Evolutionary conservation across 2,329 filamentous ascomycete genomes (phyloP).

Genomic region (Colletotrichum sansevieriae): DNA sequence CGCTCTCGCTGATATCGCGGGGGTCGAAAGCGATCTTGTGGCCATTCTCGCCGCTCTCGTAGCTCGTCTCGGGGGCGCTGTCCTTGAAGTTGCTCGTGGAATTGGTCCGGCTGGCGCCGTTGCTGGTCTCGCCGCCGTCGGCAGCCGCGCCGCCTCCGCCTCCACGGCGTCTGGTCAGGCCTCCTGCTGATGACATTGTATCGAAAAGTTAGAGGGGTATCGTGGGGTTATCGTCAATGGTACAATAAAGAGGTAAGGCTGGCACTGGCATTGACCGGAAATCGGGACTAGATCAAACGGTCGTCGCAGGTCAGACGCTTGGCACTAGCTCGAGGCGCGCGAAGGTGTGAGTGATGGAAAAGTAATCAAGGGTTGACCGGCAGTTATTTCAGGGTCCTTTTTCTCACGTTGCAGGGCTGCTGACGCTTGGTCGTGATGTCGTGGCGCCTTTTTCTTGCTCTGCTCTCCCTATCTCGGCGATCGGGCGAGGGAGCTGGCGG

Average conservation of each 20-base stretch:
- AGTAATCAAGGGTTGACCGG: background rate
- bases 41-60: conserved; percentile 92
- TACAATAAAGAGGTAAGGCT: conserved; percentile 17
- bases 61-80: conserved; percentile 80
- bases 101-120: conserved; percentile 69
- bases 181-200: conserved; percentile 46
- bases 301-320: conserved; percentile 31
- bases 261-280: conserved; percentile 21
- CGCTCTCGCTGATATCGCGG: conserved; percentile 95
- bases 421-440: conserved; percentile 36
- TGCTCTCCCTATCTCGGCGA: conserved; percentile 41
- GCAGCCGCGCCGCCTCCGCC: conserved; percentile 71
- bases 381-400: conserved; percentile 1
- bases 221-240: conserved; percentile 34
- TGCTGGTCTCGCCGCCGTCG: conserved; percentile 68
- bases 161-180: conserved; percentile 76
- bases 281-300: conserved; percentile 27
- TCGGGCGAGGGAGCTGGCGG: conserved; percentile 35
- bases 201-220: conserved; percentile 28
- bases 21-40: conserved; percentile 99
- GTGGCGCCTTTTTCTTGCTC: conserved; percentile 26
- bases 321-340: conserved; percentile 27
- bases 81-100: conserved; percentile 67
- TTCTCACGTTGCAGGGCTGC: conserved; percentile 12
- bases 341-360: conserved; percentile 11